Evolutionary conservation across 108 stramenopile species (phyloP).

Genomic region (Cyclotella sp.): DNA sequence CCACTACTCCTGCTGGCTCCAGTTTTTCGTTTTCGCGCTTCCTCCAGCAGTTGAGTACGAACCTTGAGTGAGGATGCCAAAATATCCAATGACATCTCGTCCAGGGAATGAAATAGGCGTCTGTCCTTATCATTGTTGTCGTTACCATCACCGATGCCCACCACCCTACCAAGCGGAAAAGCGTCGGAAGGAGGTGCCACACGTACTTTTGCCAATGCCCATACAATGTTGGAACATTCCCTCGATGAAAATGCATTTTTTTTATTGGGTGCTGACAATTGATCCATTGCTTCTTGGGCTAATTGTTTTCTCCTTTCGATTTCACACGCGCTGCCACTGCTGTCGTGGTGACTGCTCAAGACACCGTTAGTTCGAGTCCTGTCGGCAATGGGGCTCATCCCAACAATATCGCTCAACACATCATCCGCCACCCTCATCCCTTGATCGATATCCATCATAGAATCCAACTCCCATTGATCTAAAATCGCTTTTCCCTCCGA

Average conservation of each 20-base stretch:
- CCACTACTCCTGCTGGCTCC: constrained; percentile 17
- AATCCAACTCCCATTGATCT: constrained; percentile 24
- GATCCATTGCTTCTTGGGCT: constrained; percentile 22
- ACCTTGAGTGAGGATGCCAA: constrained; percentile 43
- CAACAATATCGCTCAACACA: constrained; percentile 33
- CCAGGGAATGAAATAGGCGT: constrained; percentile 40
- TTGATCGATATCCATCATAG: background rate
- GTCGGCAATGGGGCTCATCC: background rate
- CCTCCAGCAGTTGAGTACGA: constrained; percentile 50
- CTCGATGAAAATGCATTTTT: constrained; percentile 56
- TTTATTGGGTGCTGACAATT: constrained; percentile 8
- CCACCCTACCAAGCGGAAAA: constrained; percentile 54
- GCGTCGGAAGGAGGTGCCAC: constrained; percentile 64
- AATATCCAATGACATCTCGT: constrained; percentile 56
- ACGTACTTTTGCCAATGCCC: constrained; percentile 83
- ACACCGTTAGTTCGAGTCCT: too few species aligned
- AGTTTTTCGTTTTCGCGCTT: constrained; percentile 44
- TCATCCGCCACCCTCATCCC: constrained; percentile 33
- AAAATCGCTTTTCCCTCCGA: constrained; percentile 28
- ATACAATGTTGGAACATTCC: constrained; percentile 79
- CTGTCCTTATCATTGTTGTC: background rate
- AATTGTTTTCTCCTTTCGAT: constrained; percentile 9
- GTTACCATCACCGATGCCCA: constrained; percentile 24
- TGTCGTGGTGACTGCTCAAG: too few species aligned
- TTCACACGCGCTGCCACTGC: constrained; percentile 19